Conservation (phyloP, 2,329 filamentous ascomycete species). For the Aspergillus sp. region DNA sequence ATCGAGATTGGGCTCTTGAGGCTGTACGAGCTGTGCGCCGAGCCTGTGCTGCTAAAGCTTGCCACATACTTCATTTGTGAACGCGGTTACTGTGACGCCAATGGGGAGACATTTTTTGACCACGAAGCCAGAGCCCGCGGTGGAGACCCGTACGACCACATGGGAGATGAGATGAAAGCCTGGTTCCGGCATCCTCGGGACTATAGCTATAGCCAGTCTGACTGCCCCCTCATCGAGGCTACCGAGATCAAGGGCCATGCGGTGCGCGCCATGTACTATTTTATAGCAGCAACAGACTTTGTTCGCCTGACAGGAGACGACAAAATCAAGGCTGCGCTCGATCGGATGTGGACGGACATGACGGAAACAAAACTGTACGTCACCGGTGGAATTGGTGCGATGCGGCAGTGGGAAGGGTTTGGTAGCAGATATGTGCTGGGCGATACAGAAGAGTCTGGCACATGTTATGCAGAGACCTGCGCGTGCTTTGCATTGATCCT, state of each 20-base stretch:
- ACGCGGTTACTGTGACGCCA: conserved; percentile 57
- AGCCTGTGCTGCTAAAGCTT: conserved; percentile 49
- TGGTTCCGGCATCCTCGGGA: conserved; percentile 14
- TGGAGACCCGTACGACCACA: conserved; percentile 13
- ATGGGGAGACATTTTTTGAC: conserved; percentile 58
- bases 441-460: conserved; percentile 63
- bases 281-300: conserved; percentile 63
- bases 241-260: conserved; percentile 60
- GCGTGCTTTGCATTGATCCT: conserved; percentile 65
- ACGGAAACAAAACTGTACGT: conserved; percentile 65
- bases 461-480: conserved; percentile 67
- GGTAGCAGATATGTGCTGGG: conserved; percentile 64
- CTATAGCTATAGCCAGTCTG: conserved; percentile 8
- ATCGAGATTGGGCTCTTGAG: conserved; percentile 57
- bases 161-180: conserved; percentile 13
- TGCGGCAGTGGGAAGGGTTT: conserved; percentile 64
- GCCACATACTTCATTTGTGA: conserved; percentile 58
- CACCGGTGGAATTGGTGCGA: conserved; percentile 64
- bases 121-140: conserved; percentile 57
- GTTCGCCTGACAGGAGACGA: conserved; percentile 38
- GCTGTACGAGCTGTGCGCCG: conserved; percentile 47
- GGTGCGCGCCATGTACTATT: conserved; percentile 64
- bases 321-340: conserved; percentile 43
- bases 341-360: conserved; percentile 64
- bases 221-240: conserved; percentile 6